Base-by-base conservation (phyloP, 257 asterid species). In the Vinca minor region DNA sequence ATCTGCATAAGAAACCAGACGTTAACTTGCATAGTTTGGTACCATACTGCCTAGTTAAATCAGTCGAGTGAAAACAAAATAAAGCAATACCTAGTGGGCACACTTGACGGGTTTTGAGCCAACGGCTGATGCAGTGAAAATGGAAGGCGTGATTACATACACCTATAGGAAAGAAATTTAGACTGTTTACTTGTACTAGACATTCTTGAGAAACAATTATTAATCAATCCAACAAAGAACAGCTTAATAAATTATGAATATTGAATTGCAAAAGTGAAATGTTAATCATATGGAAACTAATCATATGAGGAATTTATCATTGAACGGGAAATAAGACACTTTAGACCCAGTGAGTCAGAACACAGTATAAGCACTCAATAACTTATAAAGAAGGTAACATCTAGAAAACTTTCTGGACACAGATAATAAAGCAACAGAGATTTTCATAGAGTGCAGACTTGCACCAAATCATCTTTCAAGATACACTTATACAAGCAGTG, bases 21-120 rank as follows among this genome's bases (percentile, higher is more conserved):
- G 34, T 12, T 17, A 5, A 4, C n/a, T n/a, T n/a, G 38, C 15
- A 4, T 25, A 28, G 53, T 21, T 52, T 59, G 26, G 55, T 15
- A 38, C n/a, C n/a, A n/a, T n/a, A 32, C 28, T 11, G 41, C n/a
- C 8, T 63, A 38, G 26, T 47, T 10, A 25, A 7, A 26, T 26
- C 47, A 10, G 28, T 8, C 26, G 39, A 59, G 28, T 11, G n/a
- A n/a, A 25, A 23, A 3, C 21, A 35, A 44, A 8, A 31, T 11
- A 21, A 36, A 42, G 42, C 31, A 15, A 7, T 78, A 87, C 98
- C 98, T 10, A 92, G 67, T 20, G 98, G 98, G 80, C 98, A 92
- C 50, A 92, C 98, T 79, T 92, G 97, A 57, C 98, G 96, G 64
- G 96, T 92, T 75, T 92, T 92, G 74, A 92, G 96, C 98, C 97